A percentile compares a stretch with the other conserved stretches of the same genome.
These are phyloP conservation scores for Takashimella koratensis DNA, from an alignment of 1,284 basidiomycete genomes.

Conservation along the genomic window DNA sequence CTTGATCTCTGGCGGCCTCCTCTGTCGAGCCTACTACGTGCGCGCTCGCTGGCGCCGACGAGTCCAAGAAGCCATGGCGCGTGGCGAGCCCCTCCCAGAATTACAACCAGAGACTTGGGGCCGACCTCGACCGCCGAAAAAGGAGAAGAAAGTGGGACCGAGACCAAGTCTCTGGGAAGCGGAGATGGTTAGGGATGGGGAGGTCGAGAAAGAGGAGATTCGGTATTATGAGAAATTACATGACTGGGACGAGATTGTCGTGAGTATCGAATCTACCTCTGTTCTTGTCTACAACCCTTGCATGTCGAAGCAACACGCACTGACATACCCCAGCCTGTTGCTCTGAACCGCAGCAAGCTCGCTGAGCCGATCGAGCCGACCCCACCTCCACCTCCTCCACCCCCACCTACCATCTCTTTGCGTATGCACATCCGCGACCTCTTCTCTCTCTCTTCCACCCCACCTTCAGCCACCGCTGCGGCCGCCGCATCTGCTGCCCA, in stretches of 20 bases:
- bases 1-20: slow-evolving; percentile 34
- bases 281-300: background rate
- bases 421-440: slow-evolving; percentile 5
- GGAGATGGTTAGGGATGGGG: background rate
- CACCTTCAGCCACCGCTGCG: background rate
- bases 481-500: background rate
- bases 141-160: slow-evolving; percentile 29
- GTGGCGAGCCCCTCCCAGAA: slow-evolving; percentile 33
- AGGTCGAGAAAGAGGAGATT: background rate
- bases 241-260: slow-evolving; percentile 22
- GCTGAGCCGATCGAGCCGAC: background rate
- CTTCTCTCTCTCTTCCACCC: background rate
- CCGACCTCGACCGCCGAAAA: slow-evolving; percentile 8
- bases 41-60: slow-evolving; percentile 36
- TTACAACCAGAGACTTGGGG: slow-evolving; percentile 11
- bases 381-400: background rate
- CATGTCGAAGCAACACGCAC: background rate
- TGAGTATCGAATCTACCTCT: slow-evolving; percentile 7
- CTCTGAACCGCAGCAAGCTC: slow-evolving; percentile 14
- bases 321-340: slow-evolving; percentile 20
- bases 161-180: slow-evolving; percentile 40
- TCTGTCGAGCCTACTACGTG: slow-evolving; percentile 40
- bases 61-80: slow-evolving; percentile 38
- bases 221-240: background rate
- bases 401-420: background rate